Base-by-base conservation (phyloP, 1,284 basidiomycete species). In the Ceratobasidium sp. region DNA sequence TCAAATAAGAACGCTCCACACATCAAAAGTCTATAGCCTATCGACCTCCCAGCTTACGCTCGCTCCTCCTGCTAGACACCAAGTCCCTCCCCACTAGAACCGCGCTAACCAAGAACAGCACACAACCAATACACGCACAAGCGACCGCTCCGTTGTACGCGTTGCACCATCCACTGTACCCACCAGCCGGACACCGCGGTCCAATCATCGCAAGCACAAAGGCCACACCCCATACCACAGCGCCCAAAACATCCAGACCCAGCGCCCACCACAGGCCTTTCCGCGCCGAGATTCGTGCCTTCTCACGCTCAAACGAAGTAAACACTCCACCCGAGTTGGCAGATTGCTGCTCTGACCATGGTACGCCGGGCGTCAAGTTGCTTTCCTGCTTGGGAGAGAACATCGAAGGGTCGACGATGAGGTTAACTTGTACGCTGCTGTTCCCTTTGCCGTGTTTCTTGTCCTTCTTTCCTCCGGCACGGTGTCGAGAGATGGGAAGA, bases 101-200 rank as follows among this genome's bases (percentile, higher is more conserved):
- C 28, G 26, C 66, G 21, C 54, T 57, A 8, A 26, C 26, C 38
- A 58, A 52, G 46, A 70, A 70, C 66, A 70, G 32, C 43, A 18
- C 66, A 18, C 32, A 43, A 23, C 49, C 66, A 54, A 91, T 76
- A 77, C 86, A 89, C 4, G 88, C 84, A 38, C 85, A 83, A 16
- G 89, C 89, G 1, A 86, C 84, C 5, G 88, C 89, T 11, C 87
- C 82, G 77, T 90, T 91, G 79, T 89, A 91, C 8, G 87, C 88
- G 76, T 87, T 87, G 79, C 89, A 90, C 89, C 89, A 91, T 76
- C 89, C 89, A 54, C 86, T 82, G 76, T 85, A 90, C n/a, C 79
- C 81, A 8, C 88, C 88, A 72, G 82, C 85, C 8, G 88, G 87
- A 80, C 90, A 91, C 77, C 84, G 83, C 80, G 87, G 84, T 38